Base-by-base conservation (phyloP, 2,329 filamentous ascomycete genomes). In the Rutstroemia sp. region DNA sequence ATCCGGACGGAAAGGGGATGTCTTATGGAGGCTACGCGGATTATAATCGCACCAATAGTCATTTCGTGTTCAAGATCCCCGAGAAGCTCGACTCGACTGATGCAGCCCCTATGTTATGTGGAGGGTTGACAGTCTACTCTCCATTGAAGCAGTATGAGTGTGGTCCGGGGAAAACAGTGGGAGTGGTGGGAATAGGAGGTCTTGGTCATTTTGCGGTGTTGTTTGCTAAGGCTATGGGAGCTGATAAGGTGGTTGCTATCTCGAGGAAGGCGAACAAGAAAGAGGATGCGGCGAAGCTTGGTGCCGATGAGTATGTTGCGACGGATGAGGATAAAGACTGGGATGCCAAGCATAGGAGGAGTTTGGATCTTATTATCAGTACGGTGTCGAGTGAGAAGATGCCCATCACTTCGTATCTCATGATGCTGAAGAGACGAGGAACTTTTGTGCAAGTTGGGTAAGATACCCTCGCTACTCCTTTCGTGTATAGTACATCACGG, bases 151-250 rank as follows among this genome's bases (percentile, higher is more conserved):
- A 85, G 30, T 82, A 87, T 38, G 78, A 81, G 34, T 34, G 30
- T 10, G 88, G 88, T 0, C 83, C 85, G 0, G 88, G 87, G 6
- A 88, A 87, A 69, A 76, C 72, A 5, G 86, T 92, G 0, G 88
- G 83, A 0, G 80, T 92, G 55, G 75, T 89, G 17, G 82, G 80
- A 44, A 72, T 84, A 46, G 76, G 84, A 40, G 82, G 88, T 0
- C 71, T 91, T 0, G 87, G 88, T 0, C 87, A 92, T 67, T 82
- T 91, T 61, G 88, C 81, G 0, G 69, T 92, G 16, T 75, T 89
- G 58, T 91, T 82, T 69, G 84, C 87, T 0, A 83, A 79, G 62
- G 88, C 88, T 0, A 73, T 92, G 1, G 84, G 83, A 9, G 84
- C 83, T 27, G 82, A 88, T 49, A 77, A 79, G 8, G 78, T 85